Conservation (phyloP, 306 rosid genomes). For the Trifolium pratense region DNA sequence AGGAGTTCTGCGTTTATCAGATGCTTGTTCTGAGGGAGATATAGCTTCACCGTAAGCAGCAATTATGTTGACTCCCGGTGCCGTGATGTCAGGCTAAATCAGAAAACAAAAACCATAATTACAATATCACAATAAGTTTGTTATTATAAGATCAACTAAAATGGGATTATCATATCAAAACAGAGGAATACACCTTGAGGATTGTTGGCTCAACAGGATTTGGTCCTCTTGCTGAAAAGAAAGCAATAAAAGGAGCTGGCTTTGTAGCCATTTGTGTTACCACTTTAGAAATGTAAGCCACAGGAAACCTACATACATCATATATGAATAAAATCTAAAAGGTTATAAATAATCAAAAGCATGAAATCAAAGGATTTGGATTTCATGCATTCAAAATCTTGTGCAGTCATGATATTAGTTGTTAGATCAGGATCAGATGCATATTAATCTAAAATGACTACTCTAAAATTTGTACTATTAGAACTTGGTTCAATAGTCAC, state of each 20-base stretch:
- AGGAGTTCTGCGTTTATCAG: conserved; percentile 26
- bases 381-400: not conserved
- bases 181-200: conserved; percentile 58
- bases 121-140: not conserved
- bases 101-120: not conserved
- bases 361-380: not conserved
- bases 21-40: not conserved
- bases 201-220: conserved; percentile 45
- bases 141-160: not conserved
- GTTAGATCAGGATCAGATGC: too few species aligned
- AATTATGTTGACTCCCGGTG: conserved; percentile 59
- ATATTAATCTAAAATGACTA: too few species aligned
- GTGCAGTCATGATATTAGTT: not conserved
- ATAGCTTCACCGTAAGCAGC: conserved; percentile 41
- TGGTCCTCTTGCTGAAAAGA: conserved; percentile 86
- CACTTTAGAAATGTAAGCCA: conserved; percentile 52
- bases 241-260: conserved; percentile 64
- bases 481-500: not conserved
- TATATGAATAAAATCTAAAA: not conserved
- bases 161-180: not conserved
- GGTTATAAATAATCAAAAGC: not conserved
- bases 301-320: conserved; percentile 51
- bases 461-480: too few species aligned
- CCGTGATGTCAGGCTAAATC: conserved; percentile 52
- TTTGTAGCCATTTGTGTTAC: conserved; percentile 46